phyloP scores from a whole-genome alignment of 192 early-diverging fungal species.

The Mortierella alpina region DNA sequence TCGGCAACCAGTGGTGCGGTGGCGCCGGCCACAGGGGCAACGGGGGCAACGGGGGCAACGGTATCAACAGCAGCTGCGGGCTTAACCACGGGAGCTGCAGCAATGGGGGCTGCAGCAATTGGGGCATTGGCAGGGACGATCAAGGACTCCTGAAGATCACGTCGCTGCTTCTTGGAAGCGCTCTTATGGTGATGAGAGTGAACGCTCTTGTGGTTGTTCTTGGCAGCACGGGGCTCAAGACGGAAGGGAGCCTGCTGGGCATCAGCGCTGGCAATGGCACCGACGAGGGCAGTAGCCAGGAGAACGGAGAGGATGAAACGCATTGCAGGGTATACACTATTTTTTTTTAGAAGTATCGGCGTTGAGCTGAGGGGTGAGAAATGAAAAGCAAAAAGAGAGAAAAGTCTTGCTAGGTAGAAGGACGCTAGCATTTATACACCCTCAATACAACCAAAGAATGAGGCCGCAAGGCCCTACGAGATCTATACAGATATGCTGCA shows the following conservation, averaged over 20 bases:
- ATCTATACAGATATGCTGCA: no score
- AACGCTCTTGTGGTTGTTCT: neutral
- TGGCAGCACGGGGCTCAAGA: conserved; percentile 21
- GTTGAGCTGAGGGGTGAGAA: neutral
- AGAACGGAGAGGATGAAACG: conserved; percentile 44
- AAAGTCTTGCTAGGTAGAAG: neutral
- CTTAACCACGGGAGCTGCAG: no score
- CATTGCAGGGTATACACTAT: conserved; percentile 11
- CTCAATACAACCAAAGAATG: no score
- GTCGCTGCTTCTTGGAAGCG: conserved; percentile 15
- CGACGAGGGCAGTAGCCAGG: conserved; percentile 40
- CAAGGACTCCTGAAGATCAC: neutral
- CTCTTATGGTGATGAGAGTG: conserved; percentile 19
- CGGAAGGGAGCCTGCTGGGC: conserved; percentile 32
- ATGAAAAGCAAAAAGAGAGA: neutral
- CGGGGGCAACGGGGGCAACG: neutral
- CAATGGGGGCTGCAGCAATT: neutral
- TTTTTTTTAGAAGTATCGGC: neutral
- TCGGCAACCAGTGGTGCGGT: no score
- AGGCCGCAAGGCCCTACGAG: no score
- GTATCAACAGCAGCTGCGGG: neutral
- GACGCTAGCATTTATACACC: neutral
- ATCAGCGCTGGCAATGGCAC: conserved; percentile 35
- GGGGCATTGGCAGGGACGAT: neutral
- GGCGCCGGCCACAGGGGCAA: neutral